phyloP scores from a whole-genome alignment of 495 filamentous ascomycete genomes.

The Hamigera avellanea region DNA sequence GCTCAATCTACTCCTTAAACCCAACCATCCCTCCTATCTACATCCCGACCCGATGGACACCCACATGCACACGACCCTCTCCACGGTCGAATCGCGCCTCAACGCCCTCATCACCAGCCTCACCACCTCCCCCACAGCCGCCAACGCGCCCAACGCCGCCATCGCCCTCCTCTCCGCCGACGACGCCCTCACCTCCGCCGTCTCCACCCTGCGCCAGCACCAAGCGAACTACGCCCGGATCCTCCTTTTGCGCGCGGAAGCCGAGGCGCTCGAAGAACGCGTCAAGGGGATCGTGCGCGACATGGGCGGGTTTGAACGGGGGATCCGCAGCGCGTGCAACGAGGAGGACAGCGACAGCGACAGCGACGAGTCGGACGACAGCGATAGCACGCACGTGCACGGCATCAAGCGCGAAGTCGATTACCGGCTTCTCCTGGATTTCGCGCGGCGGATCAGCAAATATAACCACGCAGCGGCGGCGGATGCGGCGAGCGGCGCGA shows the following conservation, averaged over 20 bases:
- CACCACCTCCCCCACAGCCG: slow-evolving; percentile 30
- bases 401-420: slow-evolving; percentile 28
- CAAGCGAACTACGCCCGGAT: slow-evolving; percentile 32
- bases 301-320: slow-evolving; percentile 28
- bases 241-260: slow-evolving; percentile 24
- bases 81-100: slow-evolving; percentile 29
- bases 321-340: slow-evolving; percentile 21
- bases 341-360: slow-evolving; percentile 14
- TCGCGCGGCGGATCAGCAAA: slow-evolving; percentile 37
- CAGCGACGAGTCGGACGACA: slow-evolving; percentile 13
- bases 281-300: slow-evolving; percentile 32
- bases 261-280: slow-evolving; percentile 24
- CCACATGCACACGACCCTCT: slow-evolving; percentile 23
- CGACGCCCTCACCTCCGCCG: slow-evolving; percentile 25
- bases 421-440: slow-evolving; percentile 31
- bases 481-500: slow-evolving; percentile 21
- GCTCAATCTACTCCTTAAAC: too few species aligned
- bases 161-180: slow-evolving; percentile 30
- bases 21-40: too few species aligned
- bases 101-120: slow-evolving; percentile 30
- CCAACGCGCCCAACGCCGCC: slow-evolving; percentile 29
- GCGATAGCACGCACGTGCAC: slow-evolving; percentile 13
- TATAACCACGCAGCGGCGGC: slow-evolving; percentile 36
- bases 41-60: slow-evolving; percentile 20
- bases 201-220: slow-evolving; percentile 30